Evolutionary conservation across 148 eudicot genomes (phyloP).

Genomic region (Rhododendron griersonianum): DNA sequence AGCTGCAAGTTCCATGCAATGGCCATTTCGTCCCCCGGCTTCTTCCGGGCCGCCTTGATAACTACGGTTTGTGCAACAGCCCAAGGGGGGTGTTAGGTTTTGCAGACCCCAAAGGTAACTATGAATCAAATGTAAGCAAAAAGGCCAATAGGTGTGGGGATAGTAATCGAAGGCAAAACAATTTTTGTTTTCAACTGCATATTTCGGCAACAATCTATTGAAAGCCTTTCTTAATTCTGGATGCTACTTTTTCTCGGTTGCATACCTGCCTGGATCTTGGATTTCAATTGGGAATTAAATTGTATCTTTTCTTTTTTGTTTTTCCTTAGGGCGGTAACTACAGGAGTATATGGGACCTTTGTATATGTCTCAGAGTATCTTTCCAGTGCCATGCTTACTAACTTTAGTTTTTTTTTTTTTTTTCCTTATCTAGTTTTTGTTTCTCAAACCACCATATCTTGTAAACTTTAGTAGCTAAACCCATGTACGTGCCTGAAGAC

Average conservation of each 20-base stretch:
- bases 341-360: neutral
- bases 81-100: constrained; percentile 22
- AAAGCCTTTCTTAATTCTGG: neutral
- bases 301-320: neutral
- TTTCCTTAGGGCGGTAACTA: neutral
- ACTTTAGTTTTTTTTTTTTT: neutral
- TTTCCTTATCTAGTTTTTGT: neutral
- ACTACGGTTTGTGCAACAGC: constrained; percentile 17
- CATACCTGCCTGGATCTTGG: neutral
- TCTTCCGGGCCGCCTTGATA: constrained; percentile 19
- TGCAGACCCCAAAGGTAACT: constrained; percentile 29
- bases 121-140: constrained; percentile 35
- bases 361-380: neutral
- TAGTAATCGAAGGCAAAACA: neutral
- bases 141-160: neutral
- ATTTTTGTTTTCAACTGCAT: neutral
- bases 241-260: neutral
- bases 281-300: neutral
- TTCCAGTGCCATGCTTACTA: neutral
- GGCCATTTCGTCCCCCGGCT: constrained; percentile 29
- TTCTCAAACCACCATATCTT: neutral
- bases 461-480: neutral
- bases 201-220: neutral
- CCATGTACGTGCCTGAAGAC: neutral
- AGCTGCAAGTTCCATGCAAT: constrained; percentile 19